These are phyloP conservation scores for Neospermospora avenae DNA, from an alignment of 2,329 filamentous ascomycete species.

Conservation along the genomic window DNA sequence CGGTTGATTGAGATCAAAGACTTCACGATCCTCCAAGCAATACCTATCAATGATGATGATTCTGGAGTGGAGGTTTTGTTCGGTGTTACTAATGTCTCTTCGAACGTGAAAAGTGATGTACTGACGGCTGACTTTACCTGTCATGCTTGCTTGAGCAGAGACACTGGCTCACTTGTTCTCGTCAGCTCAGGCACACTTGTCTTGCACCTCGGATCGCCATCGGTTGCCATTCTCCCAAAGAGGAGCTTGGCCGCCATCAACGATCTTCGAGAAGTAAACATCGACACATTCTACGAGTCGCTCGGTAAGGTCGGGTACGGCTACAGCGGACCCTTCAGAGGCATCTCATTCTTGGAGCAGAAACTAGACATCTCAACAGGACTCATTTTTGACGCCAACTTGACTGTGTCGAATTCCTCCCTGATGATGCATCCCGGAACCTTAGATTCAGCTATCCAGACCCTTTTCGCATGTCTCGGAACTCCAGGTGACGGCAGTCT, in stretches of 20 bases:
- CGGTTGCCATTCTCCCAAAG: background rate
- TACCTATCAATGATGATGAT: conserved; percentile 9
- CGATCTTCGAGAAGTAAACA: conserved; percentile 9
- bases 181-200: conserved; percentile 3
- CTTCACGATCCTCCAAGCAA: conserved; percentile 17
- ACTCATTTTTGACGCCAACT: conserved; percentile 5
- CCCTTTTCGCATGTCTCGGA: conserved; percentile 38
- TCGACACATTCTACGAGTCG: conserved; percentile 3
- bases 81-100: background rate
- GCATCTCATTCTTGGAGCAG: conserved; percentile 7
- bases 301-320: conserved; percentile 3
- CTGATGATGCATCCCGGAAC: conserved; percentile 50
- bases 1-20: conserved; percentile 37
- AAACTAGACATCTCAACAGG: conserved; percentile 5
- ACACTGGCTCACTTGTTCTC: conserved; percentile 9
- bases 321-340: conserved; percentile 5
- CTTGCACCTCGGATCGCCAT: background rate
- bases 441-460: conserved; percentile 55
- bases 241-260: conserved; percentile 2
- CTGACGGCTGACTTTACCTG: background rate
- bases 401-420: background rate
- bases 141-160: conserved; percentile 12
- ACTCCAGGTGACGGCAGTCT: conserved; percentile 23
- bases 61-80: conserved; percentile 7
- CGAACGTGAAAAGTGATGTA: background rate